Evolutionary conservation across 495 filamentous ascomycete species (phyloP).

Genomic region (Symbiotaphrina buchneri): DNA sequence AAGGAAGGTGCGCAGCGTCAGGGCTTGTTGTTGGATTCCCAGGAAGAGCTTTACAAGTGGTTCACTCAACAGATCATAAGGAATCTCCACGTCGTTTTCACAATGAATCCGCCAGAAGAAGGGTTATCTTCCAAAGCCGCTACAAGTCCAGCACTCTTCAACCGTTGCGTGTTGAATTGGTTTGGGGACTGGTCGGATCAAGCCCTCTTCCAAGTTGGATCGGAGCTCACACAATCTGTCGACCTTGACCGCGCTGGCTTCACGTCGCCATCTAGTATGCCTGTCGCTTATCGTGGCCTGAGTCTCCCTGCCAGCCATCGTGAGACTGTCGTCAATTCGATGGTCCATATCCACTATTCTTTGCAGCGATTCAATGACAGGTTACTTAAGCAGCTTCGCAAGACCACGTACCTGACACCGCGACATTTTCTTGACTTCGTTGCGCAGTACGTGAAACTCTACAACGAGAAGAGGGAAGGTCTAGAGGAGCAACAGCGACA

Average conservation of each 20-base stretch:
- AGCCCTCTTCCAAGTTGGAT: conserved; percentile 92
- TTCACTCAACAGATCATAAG: conserved; percentile 98
- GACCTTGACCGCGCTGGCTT: conserved; percentile 80
- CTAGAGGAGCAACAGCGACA: conserved; percentile 96
- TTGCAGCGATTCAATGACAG: conserved; percentile 74
- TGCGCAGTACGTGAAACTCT: conserved; percentile 89
- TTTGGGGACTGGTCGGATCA: conserved; percentile 99
- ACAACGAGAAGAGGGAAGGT: conserved; percentile 96
- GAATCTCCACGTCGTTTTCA: conserved; percentile 97
- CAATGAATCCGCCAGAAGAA: conserved; percentile 98
- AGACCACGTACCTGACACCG: conserved; percentile 79
- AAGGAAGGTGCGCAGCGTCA: conserved; percentile 96
- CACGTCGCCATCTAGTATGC: conserved; percentile 72
- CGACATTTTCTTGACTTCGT: conserved; percentile 97
- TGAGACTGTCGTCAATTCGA: conserved; percentile 80
- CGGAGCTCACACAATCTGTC: conserved; percentile 84
- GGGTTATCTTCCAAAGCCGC: conserved; percentile 88
- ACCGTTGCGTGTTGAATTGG: conserved; percentile 98
- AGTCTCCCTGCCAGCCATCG: conserved; percentile 68
- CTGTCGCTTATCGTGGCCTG: conserved; percentile 73
- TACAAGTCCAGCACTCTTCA: conserved; percentile 93
- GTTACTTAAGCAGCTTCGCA: conserved; percentile 75
- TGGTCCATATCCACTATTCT: conserved; percentile 97
- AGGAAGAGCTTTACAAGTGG: conserved; percentile 98
- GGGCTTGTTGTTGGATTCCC: conserved; percentile 81